Percentiles rank a stretch among this genome's conserved stretches.
phyloP scores from a whole-genome alignment of 306 rosid genomes.

The Quercus dentata region DNA sequence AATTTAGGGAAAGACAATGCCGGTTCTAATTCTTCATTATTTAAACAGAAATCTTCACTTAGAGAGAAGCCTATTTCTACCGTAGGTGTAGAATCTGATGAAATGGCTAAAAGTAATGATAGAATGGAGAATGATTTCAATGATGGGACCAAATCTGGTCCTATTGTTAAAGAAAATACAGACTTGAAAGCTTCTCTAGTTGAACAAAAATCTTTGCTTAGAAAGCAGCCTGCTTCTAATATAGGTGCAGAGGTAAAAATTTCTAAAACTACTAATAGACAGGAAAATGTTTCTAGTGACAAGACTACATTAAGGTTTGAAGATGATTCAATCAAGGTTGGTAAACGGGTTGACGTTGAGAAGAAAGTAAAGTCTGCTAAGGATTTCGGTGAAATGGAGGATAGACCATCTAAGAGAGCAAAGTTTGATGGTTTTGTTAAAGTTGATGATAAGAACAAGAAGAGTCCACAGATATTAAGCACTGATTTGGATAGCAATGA shows the following conservation, averaged over 20 bases:
- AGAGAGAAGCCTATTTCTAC: conserved; percentile 27
- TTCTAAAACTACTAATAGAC: conserved; percentile 8
- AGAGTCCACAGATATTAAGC: conserved; percentile 13
- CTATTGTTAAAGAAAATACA: conserved; percentile 9
- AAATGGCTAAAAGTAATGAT: conserved; percentile 10
- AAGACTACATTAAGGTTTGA: conserved; percentile 10
- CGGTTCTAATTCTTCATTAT: conserved; percentile 22
- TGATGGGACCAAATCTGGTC: conserved; percentile 3
- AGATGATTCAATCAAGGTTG: conserved; percentile 27
- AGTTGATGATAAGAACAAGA: conserved; percentile 21
- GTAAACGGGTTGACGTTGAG: not conserved
- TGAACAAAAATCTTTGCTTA: conserved; percentile 10
- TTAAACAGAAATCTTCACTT: conserved; percentile 3
- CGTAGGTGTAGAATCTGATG: conserved; percentile 9
- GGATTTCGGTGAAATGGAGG: conserved; percentile 29
- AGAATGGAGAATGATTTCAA: conserved; percentile 1
- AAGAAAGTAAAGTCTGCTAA: conserved; percentile 13
- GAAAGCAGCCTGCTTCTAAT: conserved; percentile 4
- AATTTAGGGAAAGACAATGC: conserved; percentile 14
- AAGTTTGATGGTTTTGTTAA: conserved; percentile 28
- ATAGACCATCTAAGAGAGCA: conserved; percentile 43
- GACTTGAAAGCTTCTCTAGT: conserved; percentile 4
- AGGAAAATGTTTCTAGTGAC: conserved; percentile 12
- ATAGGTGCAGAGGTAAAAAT: conserved; percentile 3
- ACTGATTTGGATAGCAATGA: conserved; percentile 17